These are phyloP conservation scores for Beauveria brongniartii DNA, from an alignment of 2,329 filamentous ascomycete genomes.

Conservation along the genomic window DNA sequence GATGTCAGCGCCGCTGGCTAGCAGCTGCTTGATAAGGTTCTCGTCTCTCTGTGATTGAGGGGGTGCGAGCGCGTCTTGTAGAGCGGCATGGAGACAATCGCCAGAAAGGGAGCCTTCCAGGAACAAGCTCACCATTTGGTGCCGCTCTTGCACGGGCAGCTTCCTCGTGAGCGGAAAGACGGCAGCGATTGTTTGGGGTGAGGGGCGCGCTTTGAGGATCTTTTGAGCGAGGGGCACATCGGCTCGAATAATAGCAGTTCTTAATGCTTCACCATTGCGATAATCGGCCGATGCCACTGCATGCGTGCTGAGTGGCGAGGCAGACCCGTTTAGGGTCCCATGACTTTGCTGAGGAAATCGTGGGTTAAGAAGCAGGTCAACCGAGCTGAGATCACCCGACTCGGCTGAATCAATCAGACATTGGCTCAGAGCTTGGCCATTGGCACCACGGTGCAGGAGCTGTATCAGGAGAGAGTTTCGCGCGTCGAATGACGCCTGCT, in stretches of 20 bases:
- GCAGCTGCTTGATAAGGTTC: slow-evolving; percentile 42
- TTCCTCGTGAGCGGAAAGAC: slow-evolving; percentile 41
- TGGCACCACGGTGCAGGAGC: slow-evolving; percentile 43
- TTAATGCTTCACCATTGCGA: slow-evolving; percentile 42
- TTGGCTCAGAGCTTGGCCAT: slow-evolving; percentile 37
- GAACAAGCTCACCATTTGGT: slow-evolving; percentile 42
- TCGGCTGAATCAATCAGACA: slow-evolving; percentile 42
- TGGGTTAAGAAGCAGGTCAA: slow-evolving; percentile 41
- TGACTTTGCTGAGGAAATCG: slow-evolving; percentile 29
- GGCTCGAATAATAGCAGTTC: slow-evolving; percentile 38
- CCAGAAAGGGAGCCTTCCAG: slow-evolving; percentile 40
- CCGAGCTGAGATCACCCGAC: slow-evolving; percentile 38
- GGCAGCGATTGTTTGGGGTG: slow-evolving; percentile 36
- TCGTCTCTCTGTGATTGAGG: slow-evolving; percentile 39
- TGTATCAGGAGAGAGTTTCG: slow-evolving; percentile 36
- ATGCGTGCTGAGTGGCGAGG: slow-evolving; percentile 31
- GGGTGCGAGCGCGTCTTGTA: slow-evolving; percentile 46
- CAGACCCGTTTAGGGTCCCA: slow-evolving; percentile 15
- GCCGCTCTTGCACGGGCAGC: slow-evolving; percentile 34
- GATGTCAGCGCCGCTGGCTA: slow-evolving; percentile 44
- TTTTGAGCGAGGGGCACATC: slow-evolving; percentile 36
- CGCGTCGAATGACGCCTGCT: slow-evolving; percentile 36
- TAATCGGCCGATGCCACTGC: slow-evolving; percentile 45
- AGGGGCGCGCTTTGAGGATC: slow-evolving; percentile 40
- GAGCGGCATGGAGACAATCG: slow-evolving; percentile 37